A percentile compares a stretch with the other conserved stretches of the same genome.
Evolutionary conservation across 1,284 basidiomycete species (phyloP).

Genomic region (Cutaneotrichosporon cyanovorans): DNA sequence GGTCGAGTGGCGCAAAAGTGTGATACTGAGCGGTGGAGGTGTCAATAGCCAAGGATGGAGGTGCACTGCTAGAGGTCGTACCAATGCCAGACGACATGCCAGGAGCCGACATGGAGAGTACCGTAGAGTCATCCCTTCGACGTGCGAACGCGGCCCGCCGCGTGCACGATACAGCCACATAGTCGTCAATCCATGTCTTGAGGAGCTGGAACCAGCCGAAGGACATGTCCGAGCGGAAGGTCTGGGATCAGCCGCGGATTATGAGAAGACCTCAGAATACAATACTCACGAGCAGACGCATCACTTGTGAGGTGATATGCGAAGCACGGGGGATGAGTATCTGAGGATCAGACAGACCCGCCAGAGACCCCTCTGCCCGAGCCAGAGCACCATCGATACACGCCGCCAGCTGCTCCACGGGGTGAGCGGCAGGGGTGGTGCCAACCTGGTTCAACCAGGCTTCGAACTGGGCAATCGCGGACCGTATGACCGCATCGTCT

Average conservation of each 20-base stretch:
- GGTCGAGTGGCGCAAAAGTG: slow-evolving; percentile 8
- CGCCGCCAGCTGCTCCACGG: slow-evolving; percentile 11
- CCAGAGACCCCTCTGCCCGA: slow-evolving; percentile 1
- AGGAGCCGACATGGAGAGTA: background rate
- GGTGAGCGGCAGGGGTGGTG: slow-evolving; percentile 3
- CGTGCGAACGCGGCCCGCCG: slow-evolving; percentile 26
- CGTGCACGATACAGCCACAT: slow-evolving; percentile 25
- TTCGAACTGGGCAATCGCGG: slow-evolving; percentile 21
- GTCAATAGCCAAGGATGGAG: slow-evolving; percentile 13
- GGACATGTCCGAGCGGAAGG: slow-evolving; percentile 29
- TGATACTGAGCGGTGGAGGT: slow-evolving; percentile 12
- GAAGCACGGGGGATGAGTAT: slow-evolving; percentile 23
- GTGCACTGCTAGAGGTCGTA: background rate
- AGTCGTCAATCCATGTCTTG: slow-evolving; percentile 43
- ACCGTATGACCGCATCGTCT: slow-evolving; percentile 19
- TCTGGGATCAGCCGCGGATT: slow-evolving; percentile 13
- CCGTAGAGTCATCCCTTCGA: background rate
- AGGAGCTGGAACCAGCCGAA: slow-evolving; percentile 40
- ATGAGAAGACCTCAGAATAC: slow-evolving; percentile 11
- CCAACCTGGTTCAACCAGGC: slow-evolving; percentile 25
- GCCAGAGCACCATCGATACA: slow-evolving; percentile 9
- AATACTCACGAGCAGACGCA: slow-evolving; percentile 33
- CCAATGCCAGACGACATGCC: too few relatives aligned
- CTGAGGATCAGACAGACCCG: background rate
- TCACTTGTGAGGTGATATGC: slow-evolving; percentile 35